phyloP scores from a whole-genome alignment of 2,329 filamentous ascomycete genomes.

The Aspergillus bombycis region DNA sequence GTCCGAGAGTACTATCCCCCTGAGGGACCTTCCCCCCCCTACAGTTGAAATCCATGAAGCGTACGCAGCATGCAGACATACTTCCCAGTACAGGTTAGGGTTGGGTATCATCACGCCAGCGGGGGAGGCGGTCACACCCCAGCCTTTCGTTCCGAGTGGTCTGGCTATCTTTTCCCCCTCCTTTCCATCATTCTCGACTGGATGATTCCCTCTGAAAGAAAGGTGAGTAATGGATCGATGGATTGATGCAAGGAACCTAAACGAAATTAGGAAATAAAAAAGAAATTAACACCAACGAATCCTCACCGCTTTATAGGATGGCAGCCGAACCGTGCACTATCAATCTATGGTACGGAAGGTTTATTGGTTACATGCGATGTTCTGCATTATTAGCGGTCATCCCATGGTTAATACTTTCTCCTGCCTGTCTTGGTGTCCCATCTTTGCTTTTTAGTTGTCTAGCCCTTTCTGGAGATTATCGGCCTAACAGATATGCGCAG shows the following conservation, averaged over 20 bases:
- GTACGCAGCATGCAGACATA: neutral
- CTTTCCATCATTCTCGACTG: neutral
- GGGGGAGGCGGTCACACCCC: constrained; percentile 5
- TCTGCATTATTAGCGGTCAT: constrained; percentile 1
- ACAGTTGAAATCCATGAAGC: neutral
- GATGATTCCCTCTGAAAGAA: neutral
- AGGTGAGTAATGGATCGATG: too few relatives aligned
- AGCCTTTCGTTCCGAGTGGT: constrained; percentile 3
- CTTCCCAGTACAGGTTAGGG: neutral
- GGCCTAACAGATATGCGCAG: neutral
- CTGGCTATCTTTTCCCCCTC: neutral
- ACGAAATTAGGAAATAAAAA: neutral
- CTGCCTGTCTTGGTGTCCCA: neutral
- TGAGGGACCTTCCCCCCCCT: neutral
- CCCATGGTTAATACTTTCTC: neutral
- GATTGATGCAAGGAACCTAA: too few relatives aligned
- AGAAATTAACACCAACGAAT: neutral
- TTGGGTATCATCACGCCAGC: constrained; percentile 8
- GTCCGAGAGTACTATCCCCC: neutral
- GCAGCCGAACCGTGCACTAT: constrained; percentile 2
- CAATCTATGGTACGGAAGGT: constrained; percentile 6
- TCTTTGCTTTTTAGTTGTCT: neutral
- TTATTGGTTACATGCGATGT: constrained; percentile 7
- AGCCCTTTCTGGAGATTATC: neutral
- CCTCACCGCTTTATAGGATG: constrained; percentile 12